phyloP scores from a whole-genome alignment of 257 asterid species.

The Petunia axillaris region DNA sequence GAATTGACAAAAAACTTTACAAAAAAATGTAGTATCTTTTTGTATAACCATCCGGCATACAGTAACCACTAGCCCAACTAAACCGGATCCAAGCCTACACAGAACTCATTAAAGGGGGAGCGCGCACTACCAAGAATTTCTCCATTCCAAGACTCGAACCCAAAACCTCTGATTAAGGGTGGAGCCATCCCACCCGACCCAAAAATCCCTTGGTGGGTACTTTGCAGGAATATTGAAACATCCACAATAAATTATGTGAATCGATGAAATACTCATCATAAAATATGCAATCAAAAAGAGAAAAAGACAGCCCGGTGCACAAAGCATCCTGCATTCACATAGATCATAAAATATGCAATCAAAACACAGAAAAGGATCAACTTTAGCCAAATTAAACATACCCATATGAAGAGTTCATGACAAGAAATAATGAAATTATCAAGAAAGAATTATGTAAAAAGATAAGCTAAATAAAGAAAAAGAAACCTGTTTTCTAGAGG shows the following conservation, averaged over 20 bases:
- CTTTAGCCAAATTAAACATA: not conserved
- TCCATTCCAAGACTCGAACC: not conserved
- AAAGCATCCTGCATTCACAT: too few relatives aligned
- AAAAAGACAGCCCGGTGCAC: too few relatives aligned
- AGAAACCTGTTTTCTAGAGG: conserved; percentile 81
- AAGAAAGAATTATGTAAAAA: not conserved
- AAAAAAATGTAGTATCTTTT: too few relatives aligned
- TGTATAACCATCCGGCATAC: not conserved
- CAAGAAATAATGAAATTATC: not conserved
- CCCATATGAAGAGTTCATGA: not conserved
- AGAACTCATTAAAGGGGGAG: not conserved
- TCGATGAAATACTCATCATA: not conserved
- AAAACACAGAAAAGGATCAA: not conserved
- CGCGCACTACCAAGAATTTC: too few relatives aligned
- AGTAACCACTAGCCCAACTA: not conserved
- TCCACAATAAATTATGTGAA: not conserved
- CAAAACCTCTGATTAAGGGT: not conserved
- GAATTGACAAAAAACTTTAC: not conserved
- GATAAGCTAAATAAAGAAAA: not conserved
- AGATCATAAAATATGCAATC: not conserved
- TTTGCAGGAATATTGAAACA: too few relatives aligned
- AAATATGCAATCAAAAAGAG: not conserved
- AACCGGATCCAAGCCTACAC: not conserved
- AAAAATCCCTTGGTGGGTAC: too few relatives aligned
- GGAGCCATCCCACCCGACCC: too few relatives aligned